Evolutionary conservation across 352 stramenopile species (phyloP).

Genomic region (Globisporangium ultimum): DNA sequence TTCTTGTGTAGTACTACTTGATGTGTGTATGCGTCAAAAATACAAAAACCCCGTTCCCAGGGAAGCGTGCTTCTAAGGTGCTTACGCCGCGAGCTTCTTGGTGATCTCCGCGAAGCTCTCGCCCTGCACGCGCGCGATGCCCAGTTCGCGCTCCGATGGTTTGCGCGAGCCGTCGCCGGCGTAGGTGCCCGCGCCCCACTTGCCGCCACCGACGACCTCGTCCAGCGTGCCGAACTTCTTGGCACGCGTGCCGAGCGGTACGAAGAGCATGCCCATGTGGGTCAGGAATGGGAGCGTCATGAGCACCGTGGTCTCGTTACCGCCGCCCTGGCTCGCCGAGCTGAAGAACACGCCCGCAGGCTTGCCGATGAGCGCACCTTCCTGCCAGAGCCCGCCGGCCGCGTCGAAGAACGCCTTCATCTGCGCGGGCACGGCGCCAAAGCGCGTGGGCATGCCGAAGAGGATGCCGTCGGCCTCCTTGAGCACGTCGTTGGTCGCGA

Average conservation of each 20-base stretch:
- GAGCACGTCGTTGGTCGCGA: conserved; percentile 54
- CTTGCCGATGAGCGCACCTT: conserved; percentile 66
- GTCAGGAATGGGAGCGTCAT: conserved; percentile 63
- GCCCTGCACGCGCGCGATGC: conserved; percentile 54
- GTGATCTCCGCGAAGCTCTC: conserved; percentile 59
- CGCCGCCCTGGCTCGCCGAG: conserved; percentile 56
- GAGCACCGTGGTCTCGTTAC: conserved; percentile 75
- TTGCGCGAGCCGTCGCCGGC: conserved; percentile 59
- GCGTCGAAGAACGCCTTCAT: conserved; percentile 78
- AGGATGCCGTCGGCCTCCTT: conserved; percentile 69
- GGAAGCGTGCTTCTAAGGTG: too few relatives aligned
- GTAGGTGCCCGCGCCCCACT: conserved; percentile 68
- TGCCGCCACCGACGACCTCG: conserved; percentile 39
- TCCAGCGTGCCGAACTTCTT: conserved; percentile 39
- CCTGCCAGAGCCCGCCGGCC: conserved; percentile 59
- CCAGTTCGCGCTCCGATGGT: conserved; percentile 61
- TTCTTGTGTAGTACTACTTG: too few relatives aligned
- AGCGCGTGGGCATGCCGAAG: conserved; percentile 85
- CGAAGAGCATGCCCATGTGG: conserved; percentile 83
- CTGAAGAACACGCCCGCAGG: conserved; percentile 67
- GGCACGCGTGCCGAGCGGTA: conserved; percentile 51
- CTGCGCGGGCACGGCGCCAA: conserved; percentile 68
- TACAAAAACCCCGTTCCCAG: too few relatives aligned
- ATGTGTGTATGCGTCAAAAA: too few relatives aligned
- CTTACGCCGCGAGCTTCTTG: conserved; percentile 31